Percentiles rank a stretch among this genome's conserved stretches.
Conservation (phyloP, 1,139 yeast genomes). For the Blastobotrys serpentis region DNA sequence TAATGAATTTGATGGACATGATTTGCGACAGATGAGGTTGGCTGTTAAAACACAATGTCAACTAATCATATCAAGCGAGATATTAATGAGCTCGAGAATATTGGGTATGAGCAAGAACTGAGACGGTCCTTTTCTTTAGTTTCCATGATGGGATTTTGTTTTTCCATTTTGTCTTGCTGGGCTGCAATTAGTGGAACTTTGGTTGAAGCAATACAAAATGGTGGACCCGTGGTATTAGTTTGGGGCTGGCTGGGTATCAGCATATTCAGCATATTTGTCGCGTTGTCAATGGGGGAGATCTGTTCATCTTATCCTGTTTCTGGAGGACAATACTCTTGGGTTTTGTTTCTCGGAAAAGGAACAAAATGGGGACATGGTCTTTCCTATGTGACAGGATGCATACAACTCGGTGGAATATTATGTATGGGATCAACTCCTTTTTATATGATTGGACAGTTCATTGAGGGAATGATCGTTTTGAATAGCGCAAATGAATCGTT, state of each 20-base stretch:
- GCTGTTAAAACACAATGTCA: background rate
- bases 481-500: constrained; percentile 19
- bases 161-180: constrained; percentile 51
- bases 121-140: constrained; percentile 14
- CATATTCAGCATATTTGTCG: constrained; percentile 48
- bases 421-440: constrained; percentile 30
- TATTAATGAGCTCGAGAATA: constrained; percentile 11
- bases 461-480: constrained; percentile 25
- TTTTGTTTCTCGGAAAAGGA: constrained; percentile 5
- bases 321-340: constrained; percentile 52
- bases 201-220: constrained; percentile 44
- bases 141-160: constrained; percentile 43
- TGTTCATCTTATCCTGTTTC: constrained; percentile 66
- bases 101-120: constrained; percentile 18
- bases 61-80: background rate
- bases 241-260: constrained; percentile 67
- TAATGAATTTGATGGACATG: background rate
- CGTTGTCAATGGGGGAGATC: constrained; percentile 56
- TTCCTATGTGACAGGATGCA: constrained; percentile 37
- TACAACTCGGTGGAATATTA: constrained; percentile 41
- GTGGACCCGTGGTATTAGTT: constrained; percentile 55
- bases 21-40: background rate
- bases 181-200: constrained; percentile 49
- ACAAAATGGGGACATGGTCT: constrained; percentile 8
- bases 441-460: constrained; percentile 28